Base-by-base conservation (phyloP, 306 rosid species). In the Begonia peltatifolia region DNA sequence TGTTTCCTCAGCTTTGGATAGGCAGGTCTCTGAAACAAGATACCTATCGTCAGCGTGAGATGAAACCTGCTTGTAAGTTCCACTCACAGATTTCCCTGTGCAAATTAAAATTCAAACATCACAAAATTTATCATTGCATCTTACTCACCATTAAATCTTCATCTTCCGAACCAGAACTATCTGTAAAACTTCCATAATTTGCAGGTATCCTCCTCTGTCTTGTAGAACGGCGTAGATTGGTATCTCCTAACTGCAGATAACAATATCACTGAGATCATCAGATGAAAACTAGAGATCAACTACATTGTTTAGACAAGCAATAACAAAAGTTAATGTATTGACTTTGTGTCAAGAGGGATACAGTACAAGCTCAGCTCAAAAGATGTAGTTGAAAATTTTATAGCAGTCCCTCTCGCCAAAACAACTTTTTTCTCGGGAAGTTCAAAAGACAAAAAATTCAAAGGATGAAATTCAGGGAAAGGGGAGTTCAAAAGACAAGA, bases 191-290 rank as follows among this genome's bases (percentile, higher is more conserved):
- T 36, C 64, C 76, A 52, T 66, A 82, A 66, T 67, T 71, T 59
- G 57, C 72, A 14, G 76, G 74, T 52, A 57, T 50, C 68, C 73
- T 83, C 62, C 89, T 75, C 72, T 76, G 74, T 60, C 95, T 71
- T 1, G 79, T 80, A 50, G 95, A 87, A 49, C 95, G 93, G 5
- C 95, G 79, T 63, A 76, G 93, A 60, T 75, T 80, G 70, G 70
- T 63, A 55, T 62, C 65, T 16, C 53, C 76, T 50, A 80, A 73
- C 87, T 82, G 62, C 64, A 65, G 48, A 58, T 30, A 30, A 30
- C 3, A 5, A 30, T 5, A 30, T 30, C 38, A 30, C 23, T 30
- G 38, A 30, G 38, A 30, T 30, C 38, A 6, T 30, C 38, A 0
- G 7, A 6, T 30, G 38, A 1, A 30, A 30, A 30, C 38, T 30